These are phyloP conservation scores for Phytophthora ramorum DNA, from an alignment of 352 stramenopile genomes.

Conservation along the genomic window DNA sequence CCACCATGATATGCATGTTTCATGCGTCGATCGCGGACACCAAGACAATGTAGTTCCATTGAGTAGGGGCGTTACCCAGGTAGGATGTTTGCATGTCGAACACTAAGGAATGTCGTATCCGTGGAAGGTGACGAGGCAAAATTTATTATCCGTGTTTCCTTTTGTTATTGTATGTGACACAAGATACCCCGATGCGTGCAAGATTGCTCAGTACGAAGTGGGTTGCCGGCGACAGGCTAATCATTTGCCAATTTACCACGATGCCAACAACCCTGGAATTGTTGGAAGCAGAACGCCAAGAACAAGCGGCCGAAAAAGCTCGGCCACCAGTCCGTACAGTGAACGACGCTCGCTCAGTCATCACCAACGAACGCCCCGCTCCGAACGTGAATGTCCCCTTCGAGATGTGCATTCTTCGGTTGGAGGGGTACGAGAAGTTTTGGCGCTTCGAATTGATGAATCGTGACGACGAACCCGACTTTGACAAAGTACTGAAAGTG, in stretches of 20 bases:
- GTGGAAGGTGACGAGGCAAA: background rate
- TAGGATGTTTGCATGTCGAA: background rate
- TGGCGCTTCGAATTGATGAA: background rate
- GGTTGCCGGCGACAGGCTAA: background rate
- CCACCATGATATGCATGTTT: too few relatives aligned
- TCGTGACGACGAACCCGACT: background rate
- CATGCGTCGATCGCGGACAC: background rate
- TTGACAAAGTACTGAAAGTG: background rate
- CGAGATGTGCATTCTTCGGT: background rate
- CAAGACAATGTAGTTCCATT: background rate
- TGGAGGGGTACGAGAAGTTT: background rate
- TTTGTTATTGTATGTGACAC: too few relatives aligned
- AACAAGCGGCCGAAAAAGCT: background rate
- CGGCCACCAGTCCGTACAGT: background rate
- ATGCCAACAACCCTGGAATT: too few relatives aligned
- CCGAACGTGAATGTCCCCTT: background rate
- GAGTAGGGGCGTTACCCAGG: background rate
- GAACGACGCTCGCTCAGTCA: background rate
- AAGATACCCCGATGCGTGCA: too few relatives aligned
- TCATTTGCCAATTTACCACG: background rate
- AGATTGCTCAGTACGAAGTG: too few relatives aligned
- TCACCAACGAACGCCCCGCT: background rate
- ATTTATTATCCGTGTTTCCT: background rate
- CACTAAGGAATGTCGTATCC: background rate
- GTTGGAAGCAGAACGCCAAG: background rate